phyloP scores from a whole-genome alignment of 179 eudicot species.

The Spinacia oleracea region DNA sequence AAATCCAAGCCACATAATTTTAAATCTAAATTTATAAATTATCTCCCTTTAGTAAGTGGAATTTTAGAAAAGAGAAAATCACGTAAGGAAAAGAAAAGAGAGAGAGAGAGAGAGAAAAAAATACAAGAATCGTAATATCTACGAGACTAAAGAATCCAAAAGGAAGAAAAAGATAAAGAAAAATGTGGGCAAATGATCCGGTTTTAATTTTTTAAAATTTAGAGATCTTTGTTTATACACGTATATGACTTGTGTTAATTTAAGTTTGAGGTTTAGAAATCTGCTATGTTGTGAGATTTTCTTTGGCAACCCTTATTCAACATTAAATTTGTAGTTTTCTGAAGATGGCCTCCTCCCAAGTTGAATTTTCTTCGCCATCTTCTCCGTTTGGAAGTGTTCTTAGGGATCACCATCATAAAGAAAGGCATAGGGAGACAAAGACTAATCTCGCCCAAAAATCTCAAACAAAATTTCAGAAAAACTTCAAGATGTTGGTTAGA shows the following conservation, averaged over 20 bases:
- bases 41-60: no score
- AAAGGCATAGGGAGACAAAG: conserved; percentile 22
- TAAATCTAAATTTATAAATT: no score
- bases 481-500: conserved; percentile 42
- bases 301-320: not conserved
- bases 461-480: conserved; percentile 26
- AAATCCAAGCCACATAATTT: no score
- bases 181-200: no score
- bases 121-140: no score
- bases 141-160: no score
- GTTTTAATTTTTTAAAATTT: no score
- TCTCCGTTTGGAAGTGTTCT: conserved; percentile 40
- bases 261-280: not conserved
- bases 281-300: not conserved
- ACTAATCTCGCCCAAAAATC: conserved; percentile 13
- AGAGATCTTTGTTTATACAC: not conserved
- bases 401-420: conserved; percentile 35
- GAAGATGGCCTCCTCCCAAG: conserved; percentile 37
- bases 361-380: conserved; percentile 39
- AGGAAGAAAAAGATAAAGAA: no score
- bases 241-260: not conserved
- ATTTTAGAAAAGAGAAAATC: no score
- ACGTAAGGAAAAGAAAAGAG: no score
- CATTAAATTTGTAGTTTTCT: not conserved
- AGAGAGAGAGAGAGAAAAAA: no score